These are phyloP conservation scores for Stenogyne calaminthoides DNA, from an alignment of 305 asterid genomes.

Conservation along the genomic window DNA sequence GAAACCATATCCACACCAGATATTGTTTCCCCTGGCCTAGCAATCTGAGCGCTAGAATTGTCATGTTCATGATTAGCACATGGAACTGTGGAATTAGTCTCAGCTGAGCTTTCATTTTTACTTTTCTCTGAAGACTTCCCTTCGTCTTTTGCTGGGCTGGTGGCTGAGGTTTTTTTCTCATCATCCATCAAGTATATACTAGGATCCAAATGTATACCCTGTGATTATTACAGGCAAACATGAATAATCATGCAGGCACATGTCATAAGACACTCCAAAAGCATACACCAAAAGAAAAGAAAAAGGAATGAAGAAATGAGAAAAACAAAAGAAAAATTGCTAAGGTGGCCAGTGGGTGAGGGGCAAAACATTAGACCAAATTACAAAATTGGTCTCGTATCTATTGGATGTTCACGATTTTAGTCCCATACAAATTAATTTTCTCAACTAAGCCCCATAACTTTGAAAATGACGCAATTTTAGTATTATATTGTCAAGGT, in stretches of 20 bases:
- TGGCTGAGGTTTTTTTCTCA: constrained; percentile 59
- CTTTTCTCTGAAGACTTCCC: constrained; percentile 45
- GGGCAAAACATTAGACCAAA: background rate
- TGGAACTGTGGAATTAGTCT: constrained; percentile 35
- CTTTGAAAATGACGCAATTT: too few species aligned
- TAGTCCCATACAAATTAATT: too few species aligned
- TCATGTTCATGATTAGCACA: constrained; percentile 33
- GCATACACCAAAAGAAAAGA: constrained; percentile 4
- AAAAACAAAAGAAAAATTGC: background rate
- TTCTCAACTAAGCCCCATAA: too few species aligned
- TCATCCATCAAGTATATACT: constrained; percentile 96
- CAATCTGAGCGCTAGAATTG: constrained; percentile 33
- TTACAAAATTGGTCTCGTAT: too few species aligned
- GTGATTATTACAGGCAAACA: constrained; percentile 32
- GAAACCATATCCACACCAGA: constrained; percentile 50
- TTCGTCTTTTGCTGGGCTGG: constrained; percentile 49
- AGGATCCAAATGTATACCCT: constrained; percentile 99
- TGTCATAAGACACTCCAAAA: constrained; percentile 12
- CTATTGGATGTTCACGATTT: too few species aligned
- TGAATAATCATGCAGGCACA: constrained; percentile 22
- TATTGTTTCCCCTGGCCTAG: constrained; percentile 33
- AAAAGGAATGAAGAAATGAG: background rate
- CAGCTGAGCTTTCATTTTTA: constrained; percentile 42
- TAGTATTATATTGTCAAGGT: too few species aligned
- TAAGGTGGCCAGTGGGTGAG: background rate